Evolutionary conservation across 108 stramenopile species (phyloP).

Genomic region (Nitzschia palea): DNA sequence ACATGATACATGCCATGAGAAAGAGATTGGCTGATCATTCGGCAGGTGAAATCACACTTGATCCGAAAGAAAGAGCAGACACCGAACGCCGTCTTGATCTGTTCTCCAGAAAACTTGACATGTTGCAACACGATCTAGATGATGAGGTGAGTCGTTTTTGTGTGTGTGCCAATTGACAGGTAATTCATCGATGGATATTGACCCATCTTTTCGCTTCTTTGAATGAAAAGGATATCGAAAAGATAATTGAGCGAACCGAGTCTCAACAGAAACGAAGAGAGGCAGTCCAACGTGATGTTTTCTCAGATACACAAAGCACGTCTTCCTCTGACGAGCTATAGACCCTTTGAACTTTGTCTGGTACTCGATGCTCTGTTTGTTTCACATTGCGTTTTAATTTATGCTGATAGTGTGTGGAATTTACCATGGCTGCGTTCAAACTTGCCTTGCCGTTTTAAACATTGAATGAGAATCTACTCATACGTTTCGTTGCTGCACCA

Average conservation of each 20-base stretch:
- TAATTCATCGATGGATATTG: not conserved
- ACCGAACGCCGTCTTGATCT: constrained; percentile 20
- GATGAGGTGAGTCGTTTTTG: constrained; percentile 18
- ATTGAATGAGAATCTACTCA: no score
- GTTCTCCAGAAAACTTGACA: constrained; percentile 23
- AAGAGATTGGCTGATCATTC: constrained; percentile 33
- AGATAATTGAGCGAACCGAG: constrained; percentile 15
- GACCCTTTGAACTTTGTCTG: no score
- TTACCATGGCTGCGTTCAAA: no score
- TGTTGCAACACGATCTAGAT: constrained; percentile 22
- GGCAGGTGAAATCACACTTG: constrained; percentile 20
- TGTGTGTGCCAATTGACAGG: not conserved
- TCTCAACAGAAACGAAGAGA: constrained; percentile 1
- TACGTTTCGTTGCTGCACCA: no score
- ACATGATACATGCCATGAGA: constrained; percentile 14
- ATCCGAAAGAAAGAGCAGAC: constrained; percentile 11
- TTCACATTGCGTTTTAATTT: no score
- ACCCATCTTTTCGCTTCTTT: not conserved
- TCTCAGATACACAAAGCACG: no score
- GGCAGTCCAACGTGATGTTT: not conserved
- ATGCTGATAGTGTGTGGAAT: no score
- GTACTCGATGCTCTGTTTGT: no score
- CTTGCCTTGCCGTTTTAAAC: no score
- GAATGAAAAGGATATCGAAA: constrained; percentile 22
- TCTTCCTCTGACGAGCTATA: no score